phyloP scores from a whole-genome alignment of 169 alveolate species.

The Babesia gibsoni region DNA sequence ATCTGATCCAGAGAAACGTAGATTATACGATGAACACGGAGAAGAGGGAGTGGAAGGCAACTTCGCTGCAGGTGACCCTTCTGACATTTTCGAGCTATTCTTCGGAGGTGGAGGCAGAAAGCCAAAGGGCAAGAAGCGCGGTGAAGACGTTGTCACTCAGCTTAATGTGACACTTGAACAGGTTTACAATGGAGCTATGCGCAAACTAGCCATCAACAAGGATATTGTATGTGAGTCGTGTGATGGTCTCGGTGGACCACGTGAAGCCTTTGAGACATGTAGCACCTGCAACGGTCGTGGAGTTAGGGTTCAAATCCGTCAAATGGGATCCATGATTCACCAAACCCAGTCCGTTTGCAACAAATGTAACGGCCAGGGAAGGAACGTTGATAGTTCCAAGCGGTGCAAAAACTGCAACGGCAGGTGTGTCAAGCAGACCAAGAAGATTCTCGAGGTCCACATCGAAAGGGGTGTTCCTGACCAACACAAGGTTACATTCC shows the following conservation, averaged over 20 bases:
- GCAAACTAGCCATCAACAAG: slow-evolving; percentile 90
- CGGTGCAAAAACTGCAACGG: slow-evolving; percentile 91
- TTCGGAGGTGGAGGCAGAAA: slow-evolving; percentile 93
- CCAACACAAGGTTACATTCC: slow-evolving; percentile 89
- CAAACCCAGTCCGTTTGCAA: slow-evolving; percentile 89
- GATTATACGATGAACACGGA: slow-evolving; percentile 95
- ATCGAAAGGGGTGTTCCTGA: slow-evolving; percentile 95
- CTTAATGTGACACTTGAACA: slow-evolving; percentile 94
- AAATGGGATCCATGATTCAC: slow-evolving; percentile 89
- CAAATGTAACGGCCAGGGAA: slow-evolving; percentile 90
- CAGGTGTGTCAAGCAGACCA: slow-evolving; percentile 82
- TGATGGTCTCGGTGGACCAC: slow-evolving; percentile 96
- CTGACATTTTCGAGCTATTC: slow-evolving; percentile 87
- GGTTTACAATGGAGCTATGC: slow-evolving; percentile 92
- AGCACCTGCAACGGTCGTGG: slow-evolving; percentile 94
- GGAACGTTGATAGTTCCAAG: slow-evolving; percentile 81
- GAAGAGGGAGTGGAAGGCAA: slow-evolving; percentile 96
- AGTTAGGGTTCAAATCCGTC: slow-evolving; percentile 82
- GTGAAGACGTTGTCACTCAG: slow-evolving; percentile 87
- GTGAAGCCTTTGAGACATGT: slow-evolving; percentile 89
- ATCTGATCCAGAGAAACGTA: slow-evolving; percentile 94
- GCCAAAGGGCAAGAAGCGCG: slow-evolving; percentile 84
- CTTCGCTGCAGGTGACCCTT: slow-evolving; percentile 81
- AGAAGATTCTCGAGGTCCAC: slow-evolving; percentile 89
- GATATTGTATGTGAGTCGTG: slow-evolving; percentile 92